phyloP scores from a whole-genome alignment of 352 stramenopile species.

The Bremia lactucae region DNA sequence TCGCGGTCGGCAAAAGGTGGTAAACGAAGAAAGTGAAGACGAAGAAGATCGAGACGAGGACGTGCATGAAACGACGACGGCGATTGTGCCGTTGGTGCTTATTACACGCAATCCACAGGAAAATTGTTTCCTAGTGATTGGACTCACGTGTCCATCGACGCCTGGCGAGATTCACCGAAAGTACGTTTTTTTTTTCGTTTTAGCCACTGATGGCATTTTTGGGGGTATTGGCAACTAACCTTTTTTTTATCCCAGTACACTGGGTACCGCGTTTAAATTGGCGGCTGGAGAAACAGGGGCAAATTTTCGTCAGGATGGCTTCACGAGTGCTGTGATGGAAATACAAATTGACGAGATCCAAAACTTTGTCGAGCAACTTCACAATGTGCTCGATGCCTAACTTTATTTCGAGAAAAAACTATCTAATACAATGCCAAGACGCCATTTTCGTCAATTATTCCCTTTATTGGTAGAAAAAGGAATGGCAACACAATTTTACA shows the following conservation, averaged over 20 bases:
- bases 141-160: conserved; percentile 88
- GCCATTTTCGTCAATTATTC: too few species aligned
- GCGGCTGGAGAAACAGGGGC: conserved; percentile 88
- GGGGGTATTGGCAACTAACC: conserved; percentile 3
- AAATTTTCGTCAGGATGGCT: conserved; percentile 91
- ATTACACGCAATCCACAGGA: conserved; percentile 82
- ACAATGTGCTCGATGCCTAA: conserved; percentile 86
- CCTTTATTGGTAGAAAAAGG: too few species aligned
- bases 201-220: background rate
- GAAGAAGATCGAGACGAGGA: conserved; percentile 27
- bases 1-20: conserved; percentile 9
- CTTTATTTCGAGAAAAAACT: too few species aligned
- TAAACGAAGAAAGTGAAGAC: conserved; percentile 25
- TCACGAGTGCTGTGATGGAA: conserved; percentile 93
- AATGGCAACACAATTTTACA: too few species aligned
- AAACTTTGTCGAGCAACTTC: conserved; percentile 92
- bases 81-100: conserved; percentile 67
- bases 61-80: conserved; percentile 27
- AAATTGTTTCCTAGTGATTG: conserved; percentile 91
- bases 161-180: conserved; percentile 84
- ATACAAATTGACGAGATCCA: conserved; percentile 91
- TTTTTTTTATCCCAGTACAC: conserved; percentile 36
- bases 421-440: too few species aligned
- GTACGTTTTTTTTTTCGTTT: conserved; percentile 30
- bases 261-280: conserved; percentile 91